Conservation (phyloP, 2,329 filamentous ascomycete genomes). For the Diplodia scrobiculata region DNA sequence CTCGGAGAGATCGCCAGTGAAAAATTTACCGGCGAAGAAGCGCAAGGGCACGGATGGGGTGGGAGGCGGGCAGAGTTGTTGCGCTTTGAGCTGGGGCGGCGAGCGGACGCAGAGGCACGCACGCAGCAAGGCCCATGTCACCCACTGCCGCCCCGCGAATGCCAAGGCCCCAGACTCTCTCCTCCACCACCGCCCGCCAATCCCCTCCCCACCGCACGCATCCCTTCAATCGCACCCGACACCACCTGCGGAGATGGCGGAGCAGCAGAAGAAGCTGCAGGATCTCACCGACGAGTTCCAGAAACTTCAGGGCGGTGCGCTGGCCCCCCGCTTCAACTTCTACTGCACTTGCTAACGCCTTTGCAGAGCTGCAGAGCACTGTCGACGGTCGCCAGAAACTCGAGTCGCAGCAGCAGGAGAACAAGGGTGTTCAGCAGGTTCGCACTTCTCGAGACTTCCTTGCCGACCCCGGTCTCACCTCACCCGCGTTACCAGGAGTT, state of each 20-base stretch:
- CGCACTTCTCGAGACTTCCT: not conserved
- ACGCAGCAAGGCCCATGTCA: constrained; percentile 4
- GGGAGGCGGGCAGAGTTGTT: constrained; percentile 5
- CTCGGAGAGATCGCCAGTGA: not conserved
- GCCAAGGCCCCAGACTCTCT: constrained; percentile 17
- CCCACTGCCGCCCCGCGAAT: constrained; percentile 14
- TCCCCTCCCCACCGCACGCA: not conserved
- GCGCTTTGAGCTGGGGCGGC: constrained; percentile 15
- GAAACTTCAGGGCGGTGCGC: constrained; percentile 76
- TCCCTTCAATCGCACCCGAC: not conserved
- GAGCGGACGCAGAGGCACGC: constrained; percentile 9
- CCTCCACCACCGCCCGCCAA: constrained; percentile 14
- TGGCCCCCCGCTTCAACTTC: not conserved
- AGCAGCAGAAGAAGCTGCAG: constrained; percentile 76
- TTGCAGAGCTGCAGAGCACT: constrained; percentile 72
- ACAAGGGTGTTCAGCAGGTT: constrained; percentile 81
- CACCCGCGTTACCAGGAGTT: constrained; percentile 68
- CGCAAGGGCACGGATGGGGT: not conserved
- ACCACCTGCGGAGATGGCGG: constrained; percentile 37
- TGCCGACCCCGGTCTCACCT: not conserved
- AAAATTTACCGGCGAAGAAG: not conserved
- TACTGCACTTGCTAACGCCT: constrained; percentile 18
- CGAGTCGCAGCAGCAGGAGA: constrained; percentile 92
- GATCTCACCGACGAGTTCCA: constrained; percentile 83
- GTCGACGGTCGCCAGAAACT: constrained; percentile 85